A percentile compares a stretch with the other conserved stretches of the same genome.
phyloP scores from a whole-genome alignment of 345 rosid genomes.

The Hevea brasiliensis region DNA sequence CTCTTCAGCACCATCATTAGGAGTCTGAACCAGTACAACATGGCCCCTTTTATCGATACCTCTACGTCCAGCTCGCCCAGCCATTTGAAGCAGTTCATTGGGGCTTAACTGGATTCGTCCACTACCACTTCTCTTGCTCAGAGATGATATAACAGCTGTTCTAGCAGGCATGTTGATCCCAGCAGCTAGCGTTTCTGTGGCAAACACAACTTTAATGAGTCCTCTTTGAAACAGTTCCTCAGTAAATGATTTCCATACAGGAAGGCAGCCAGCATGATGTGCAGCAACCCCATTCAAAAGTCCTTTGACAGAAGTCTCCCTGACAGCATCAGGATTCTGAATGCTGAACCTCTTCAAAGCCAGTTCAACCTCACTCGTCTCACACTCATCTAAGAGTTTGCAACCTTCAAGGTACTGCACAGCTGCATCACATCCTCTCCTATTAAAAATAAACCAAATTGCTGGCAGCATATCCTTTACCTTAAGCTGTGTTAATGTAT shows the following conservation, averaged over 20 bases:
- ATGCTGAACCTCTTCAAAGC: slow-evolving; percentile 75
- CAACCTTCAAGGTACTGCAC: slow-evolving; percentile 79
- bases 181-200: slow-evolving; percentile 96
- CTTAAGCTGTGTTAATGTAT: slow-evolving; percentile 72
- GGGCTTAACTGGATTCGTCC: slow-evolving; percentile 77
- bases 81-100: slow-evolving; percentile 92
- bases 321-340: slow-evolving; percentile 90
- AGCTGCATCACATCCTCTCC: slow-evolving; percentile 96
- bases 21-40: slow-evolving; percentile 75
- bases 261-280: slow-evolving; percentile 98
- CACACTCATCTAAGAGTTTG: slow-evolving; percentile 77
- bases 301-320: slow-evolving; percentile 85
- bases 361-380: slow-evolving; percentile 80
- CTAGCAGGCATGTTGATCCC: slow-evolving; percentile 99
- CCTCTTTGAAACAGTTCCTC: slow-evolving; percentile 93
- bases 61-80: slow-evolving; percentile 98
- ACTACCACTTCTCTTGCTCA: slow-evolving; percentile 64
- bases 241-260: slow-evolving; percentile 88
- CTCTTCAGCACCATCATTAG: slow-evolving; percentile 93
- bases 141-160: slow-evolving; percentile 85
- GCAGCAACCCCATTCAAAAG: slow-evolving; percentile 83
- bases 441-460: slow-evolving; percentile 90
- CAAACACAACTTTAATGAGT: slow-evolving; percentile 88
- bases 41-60: slow-evolving; percentile 88
- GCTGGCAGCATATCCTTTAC: slow-evolving; percentile 87